Base-by-base conservation (phyloP, 805 yeast genomes). In the Sungouiella thailandica region DNA sequence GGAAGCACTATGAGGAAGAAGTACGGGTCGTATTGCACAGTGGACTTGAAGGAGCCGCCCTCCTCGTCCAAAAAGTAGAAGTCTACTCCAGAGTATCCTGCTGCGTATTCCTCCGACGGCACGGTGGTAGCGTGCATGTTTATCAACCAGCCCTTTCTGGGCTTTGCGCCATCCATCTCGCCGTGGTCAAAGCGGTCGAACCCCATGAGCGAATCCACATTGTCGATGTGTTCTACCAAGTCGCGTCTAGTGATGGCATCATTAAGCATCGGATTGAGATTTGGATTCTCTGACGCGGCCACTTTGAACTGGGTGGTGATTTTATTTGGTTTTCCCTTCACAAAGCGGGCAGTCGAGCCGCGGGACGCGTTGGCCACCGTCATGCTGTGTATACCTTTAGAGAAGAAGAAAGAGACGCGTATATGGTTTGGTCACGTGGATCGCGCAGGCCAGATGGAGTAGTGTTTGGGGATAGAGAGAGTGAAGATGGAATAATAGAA, bases 61-160 rank as follows among this genome's bases (percentile, higher is more conserved):
- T 89, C 97, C 50, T 86, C 96, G 55, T 89, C 97, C 6, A 93
- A 60, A 48, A 94, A 93, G 54, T 94, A 94, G 57, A 83, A 88
- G 49, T 93, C 97, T 3, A 90, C 96, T 3, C 90, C 98, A 0
- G 96, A 76, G 23, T 74, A 67, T 7, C 95, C 96, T n/a, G 74
- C 66, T 8, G 70, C 48, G 27, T 68, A 64, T 20, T 76, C 80
- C 4, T 74, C 76, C 9, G 76, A 70, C 2, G 82, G 76, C 3
- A 83, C 56, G 1, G 83, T 68, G 1, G 95, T 85, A 2, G 95
- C 77, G 62, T 90, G 98, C 93, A 93, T 87, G 52, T 93, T 94
- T 26, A 83, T 74, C 35, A 93, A 65, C 98, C 98, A 93, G 28
- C 98, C 99, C 12, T 74, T 74, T 36, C 73, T 71, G 2, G 72